phyloP scores from a whole-genome alignment of 2,329 filamentous ascomycete species.

The Sclerotinia trifoliorum region DNA sequence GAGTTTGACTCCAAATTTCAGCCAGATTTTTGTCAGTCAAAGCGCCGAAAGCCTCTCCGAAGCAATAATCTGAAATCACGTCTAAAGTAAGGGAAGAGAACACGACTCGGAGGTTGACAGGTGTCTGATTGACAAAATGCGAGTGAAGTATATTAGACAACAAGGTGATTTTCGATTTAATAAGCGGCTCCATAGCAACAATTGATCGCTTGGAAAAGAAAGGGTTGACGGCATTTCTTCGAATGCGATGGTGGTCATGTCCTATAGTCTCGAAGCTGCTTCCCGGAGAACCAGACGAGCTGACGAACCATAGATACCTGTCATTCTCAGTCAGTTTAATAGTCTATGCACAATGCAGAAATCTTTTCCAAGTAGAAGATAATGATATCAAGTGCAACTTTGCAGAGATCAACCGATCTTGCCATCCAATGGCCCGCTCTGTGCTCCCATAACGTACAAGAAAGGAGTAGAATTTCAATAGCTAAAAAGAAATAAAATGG shows the following conservation, averaged over 20 bases:
- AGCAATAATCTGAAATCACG: conserved; percentile 36
- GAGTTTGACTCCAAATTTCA: conserved; percentile 13
- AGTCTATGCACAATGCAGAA: not conserved
- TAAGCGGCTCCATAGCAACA: conserved; percentile 27
- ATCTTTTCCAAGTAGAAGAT: not conserved
- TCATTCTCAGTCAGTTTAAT: not conserved
- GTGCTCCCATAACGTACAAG: no score
- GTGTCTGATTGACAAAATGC: conserved; percentile 18
- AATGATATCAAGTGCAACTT: not conserved
- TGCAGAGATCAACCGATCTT: not conserved
- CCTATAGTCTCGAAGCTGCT: conserved; percentile 19
- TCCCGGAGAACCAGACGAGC: not conserved
- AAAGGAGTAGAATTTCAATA: not conserved
- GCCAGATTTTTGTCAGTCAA: conserved; percentile 23
- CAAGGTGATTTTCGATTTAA: conserved; percentile 27
- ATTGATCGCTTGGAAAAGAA: conserved; percentile 32
- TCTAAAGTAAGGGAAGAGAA: conserved; percentile 29
- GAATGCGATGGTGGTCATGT: conserved; percentile 31
- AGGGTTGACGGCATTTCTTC: conserved; percentile 30
- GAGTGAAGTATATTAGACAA: conserved; percentile 22
- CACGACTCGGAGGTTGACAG: conserved; percentile 10
- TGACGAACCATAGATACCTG: conserved; percentile 16
- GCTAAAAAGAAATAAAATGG: not conserved
- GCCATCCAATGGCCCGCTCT: not conserved
- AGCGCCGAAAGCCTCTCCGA: conserved; percentile 29